Evolutionary conservation across 805 yeast genomes (phyloP), one percentile per base, ranked within the genome.

Genomic region (Yarrowia osloensis): DNA sequence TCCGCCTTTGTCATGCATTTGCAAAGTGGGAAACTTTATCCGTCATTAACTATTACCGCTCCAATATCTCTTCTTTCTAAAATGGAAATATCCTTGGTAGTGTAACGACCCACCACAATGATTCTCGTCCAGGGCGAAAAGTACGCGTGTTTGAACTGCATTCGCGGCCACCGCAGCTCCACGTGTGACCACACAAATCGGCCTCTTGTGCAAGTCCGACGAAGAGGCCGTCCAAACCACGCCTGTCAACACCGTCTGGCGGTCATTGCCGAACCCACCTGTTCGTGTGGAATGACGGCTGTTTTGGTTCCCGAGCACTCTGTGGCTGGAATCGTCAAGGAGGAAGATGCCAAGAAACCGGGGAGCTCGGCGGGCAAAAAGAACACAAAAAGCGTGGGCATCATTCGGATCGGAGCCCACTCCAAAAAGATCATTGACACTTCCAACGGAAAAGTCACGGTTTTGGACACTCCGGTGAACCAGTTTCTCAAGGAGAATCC

Each of bases 161-260:
- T 95, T 26, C 81, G 97, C 50, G 98, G 98, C 19, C 99, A 94
- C 74, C 79, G 99, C 46, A 90, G 97, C 0, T 86, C 94, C 0
- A 86, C 88, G 67, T 94, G 99, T 76, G 85, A 85, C 66, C 99
- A 94, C 77, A 85, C 89, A 33, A 81, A 84, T 65, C 81, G 97
- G 55, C 91, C 95, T 26, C 80, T 94, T 46, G 87, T 93, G 13
- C 90, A 91, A 72, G 97, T 94, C 13, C 82, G 97, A 29, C 85
- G 90, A n/a, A 84, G 97, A 68, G 99, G 98, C 0, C 79, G 98
- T 55, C 98, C 97, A 0, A 81, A 84, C 29, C 81, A 86, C 11
- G 86, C 82, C 63, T 84, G 84, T 5, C 79, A 80, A 59, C 86
- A 85, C 69, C 76, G 91, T 61, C 80, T 86, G 15, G 90, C 91